Evolutionary conservation across 495 filamentous ascomycete genomes (phyloP), one percentile per base, ranked within the genome.

Genomic region (Xylaria flabelliformis): DNA sequence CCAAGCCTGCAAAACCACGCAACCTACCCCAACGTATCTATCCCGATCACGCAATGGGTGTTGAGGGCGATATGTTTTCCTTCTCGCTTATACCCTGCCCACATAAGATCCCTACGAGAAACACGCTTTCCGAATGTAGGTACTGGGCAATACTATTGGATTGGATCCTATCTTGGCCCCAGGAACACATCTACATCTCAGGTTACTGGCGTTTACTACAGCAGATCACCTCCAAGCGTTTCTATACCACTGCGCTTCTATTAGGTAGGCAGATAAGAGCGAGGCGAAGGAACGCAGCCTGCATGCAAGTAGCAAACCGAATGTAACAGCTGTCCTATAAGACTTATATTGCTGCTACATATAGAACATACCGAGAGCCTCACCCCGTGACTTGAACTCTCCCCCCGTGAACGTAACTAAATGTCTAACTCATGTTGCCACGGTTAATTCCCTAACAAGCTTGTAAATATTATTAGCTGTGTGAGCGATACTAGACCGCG

Each of bases 321-420:
- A 64, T 70, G 58, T 42, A 53, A 59, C 44, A 21, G 44, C 58
- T 53, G 34, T 70, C 56, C 68, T 69, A 70, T 53, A 39, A 46
- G 12, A 53, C 58, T 9, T 44, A 41, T 1, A 41, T 1, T 63
- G 68, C 64, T 70, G 41, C 68, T 63, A 63, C 68, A 70, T 70
- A 70, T 70, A 70, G 67, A 70, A 70, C 41, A 50, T 39, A 10
- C 44, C 13, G 9, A 62, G 41, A 70, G 67, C 67, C 53, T 61
- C 39, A 36, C 24, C 51, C 34, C 26, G 21, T 68, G 51, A 68
- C 29, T 53, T 53, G 44, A 51, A 41, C 17, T 39, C 24, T 34
- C 29, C 17, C 41, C 36, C 34, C 34, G 44, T 48, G 26, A n/a
- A 66, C 46, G 46, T 36, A 46, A 53, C 64, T 66, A 51, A 66